Base-by-base conservation (phyloP, 805 yeast species). In the Torulaspora indica region DNA sequence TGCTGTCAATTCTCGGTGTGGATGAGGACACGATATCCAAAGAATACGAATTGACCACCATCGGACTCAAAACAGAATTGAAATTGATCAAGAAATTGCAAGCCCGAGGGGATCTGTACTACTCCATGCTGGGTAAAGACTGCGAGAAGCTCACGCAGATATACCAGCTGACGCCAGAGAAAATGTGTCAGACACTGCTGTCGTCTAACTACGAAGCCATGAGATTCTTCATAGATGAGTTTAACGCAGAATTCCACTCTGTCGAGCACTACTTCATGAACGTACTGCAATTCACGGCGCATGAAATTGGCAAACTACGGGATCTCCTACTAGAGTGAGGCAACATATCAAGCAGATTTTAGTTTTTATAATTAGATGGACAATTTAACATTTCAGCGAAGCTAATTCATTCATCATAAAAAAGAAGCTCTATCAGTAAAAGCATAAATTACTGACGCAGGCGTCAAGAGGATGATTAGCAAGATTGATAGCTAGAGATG, bases 31-130 rank as follows among this genome's bases (percentile, higher is more conserved):
- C 79, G 1, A 71, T 86, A 30, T 79, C 87, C 1, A 74, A 79
- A 51, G 96, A 87, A 57, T 88, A 85, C 56, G 93, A 83, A 58
- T 66, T 87, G 55, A 84, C 95, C 1, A 71, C 82, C 0, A 59
- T 74, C 36, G 95, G 95, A 0, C 65, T 84, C 40, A 53, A 50
- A 38, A 79, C 83, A 1, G 78, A 76, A 40, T 23, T 22, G 8
- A 48, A 48, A 30, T 35, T 57, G 18, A 35, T 49, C 14, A 38
- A 49, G 14, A 51, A 45, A 39, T 69, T 71, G 45, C 67, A 66
- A 7, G 52, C 55, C 3, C 61, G 77, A 37, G 67, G 57, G 40
- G 58, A 60, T 13, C 61, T 66, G 40, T 76, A 69, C 45, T 33
- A 57, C 35, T 55, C 57, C 15, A 62, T 54, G 49, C 32, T 55